These are phyloP conservation scores for Geum urbanum DNA, from an alignment of 306 rosid species.

Conservation along the genomic window DNA sequence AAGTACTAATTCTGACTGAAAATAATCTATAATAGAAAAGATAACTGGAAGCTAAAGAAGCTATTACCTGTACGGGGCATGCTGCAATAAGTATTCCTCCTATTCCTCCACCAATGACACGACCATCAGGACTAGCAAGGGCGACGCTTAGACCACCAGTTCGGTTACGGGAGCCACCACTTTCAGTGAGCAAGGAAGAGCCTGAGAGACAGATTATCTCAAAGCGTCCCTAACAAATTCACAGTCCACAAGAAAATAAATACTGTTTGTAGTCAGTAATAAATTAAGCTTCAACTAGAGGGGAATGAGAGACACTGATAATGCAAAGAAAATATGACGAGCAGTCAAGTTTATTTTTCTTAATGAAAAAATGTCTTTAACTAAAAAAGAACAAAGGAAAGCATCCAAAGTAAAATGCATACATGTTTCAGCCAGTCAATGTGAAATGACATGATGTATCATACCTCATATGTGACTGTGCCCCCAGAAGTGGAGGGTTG, in stretches of 20 bases:
- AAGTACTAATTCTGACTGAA: background rate
- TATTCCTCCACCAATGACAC: constrained; percentile 84
- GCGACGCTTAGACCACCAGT: constrained; percentile 71
- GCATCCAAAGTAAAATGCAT: background rate
- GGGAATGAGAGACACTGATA: background rate
- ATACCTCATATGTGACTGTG: constrained; percentile 85
- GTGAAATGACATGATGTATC: constrained; percentile 11
- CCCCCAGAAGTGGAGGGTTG: constrained; percentile 92
- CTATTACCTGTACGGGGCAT: constrained; percentile 79
- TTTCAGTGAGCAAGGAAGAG: constrained; percentile 62
- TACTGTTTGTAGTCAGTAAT: background rate
- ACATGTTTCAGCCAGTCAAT: background rate
- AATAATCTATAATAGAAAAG: background rate
- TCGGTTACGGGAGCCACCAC: constrained; percentile 55
- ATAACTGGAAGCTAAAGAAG: constrained; percentile 11
- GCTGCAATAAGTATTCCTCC: constrained; percentile 90
- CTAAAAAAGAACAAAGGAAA: background rate
- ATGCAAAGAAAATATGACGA: too few relatives aligned
- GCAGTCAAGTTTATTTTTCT: background rate
- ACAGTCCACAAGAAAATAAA: constrained; percentile 20
- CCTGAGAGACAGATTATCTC: constrained; percentile 90
- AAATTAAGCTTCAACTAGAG: background rate
- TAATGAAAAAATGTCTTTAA: background rate
- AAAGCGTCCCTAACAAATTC: constrained; percentile 66
- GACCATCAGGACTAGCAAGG: constrained; percentile 91